Base-by-base conservation (phyloP, 768 basidiomycete species). In the Leucocoprinus leucothites region DNA sequence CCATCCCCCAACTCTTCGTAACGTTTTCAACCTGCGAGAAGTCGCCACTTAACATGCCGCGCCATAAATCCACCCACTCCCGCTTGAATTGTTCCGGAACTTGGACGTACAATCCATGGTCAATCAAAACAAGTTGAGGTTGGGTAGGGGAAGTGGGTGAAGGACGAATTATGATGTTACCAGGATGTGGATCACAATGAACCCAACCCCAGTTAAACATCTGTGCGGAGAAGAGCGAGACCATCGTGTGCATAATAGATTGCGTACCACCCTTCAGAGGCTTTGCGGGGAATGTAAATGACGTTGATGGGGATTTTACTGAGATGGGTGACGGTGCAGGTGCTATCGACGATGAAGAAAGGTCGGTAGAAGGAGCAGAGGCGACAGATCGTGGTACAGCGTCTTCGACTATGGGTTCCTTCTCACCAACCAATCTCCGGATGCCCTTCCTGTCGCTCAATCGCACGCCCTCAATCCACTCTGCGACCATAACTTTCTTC, bases 171-270 rank as follows among this genome's bases (percentile, higher is more conserved):
- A 83, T 82, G 57, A 95, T 80, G 68, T 96, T 92, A 9, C 89
- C 88, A 2, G 86, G 86, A 60, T 89, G 83, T 0, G 82, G 83
- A 54, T 85, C 83, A 64, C 92, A 92, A 67, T 91, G 86, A 3
- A 94, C 87, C 79, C 86, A 94, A 9, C 94, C 93, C 89, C 89
- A 97, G 56, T 81, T 80, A 67, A 97, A 98, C 69, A 94, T 94
- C 74, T 84, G 92, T 2, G 89, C 91, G 26, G 87, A 87, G 74
- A 94, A 94, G 1, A 93, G 75, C 58, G 91, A 87, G 35, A 94
- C 85, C 80, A 93, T 92, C 19, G 85, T 85, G 57, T 89, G 83
- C 91, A 97, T 93, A 53, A 91, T 76, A 28, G 78, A 71, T 49
- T 74, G 69, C 34, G 82, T 70, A 22, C 88, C 88, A 9, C 88